Evolutionary conservation across 2,329 filamentous ascomycete species (phyloP).

Genomic region (Botrytis tulipae): DNA sequence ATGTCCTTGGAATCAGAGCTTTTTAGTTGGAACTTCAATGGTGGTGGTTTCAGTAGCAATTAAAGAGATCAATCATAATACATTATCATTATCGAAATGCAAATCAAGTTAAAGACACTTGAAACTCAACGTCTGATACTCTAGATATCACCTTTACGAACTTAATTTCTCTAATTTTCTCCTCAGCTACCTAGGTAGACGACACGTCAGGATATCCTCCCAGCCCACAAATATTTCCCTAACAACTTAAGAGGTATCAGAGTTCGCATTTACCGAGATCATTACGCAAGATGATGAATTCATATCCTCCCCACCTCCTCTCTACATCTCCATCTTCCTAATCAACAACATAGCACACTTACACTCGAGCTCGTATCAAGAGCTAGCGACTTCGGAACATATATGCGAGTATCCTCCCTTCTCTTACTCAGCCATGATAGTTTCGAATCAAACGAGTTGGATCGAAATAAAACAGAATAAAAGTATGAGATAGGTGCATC

Average conservation of each 20-base stretch:
- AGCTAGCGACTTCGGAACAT: background rate
- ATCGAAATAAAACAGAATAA: background rate
- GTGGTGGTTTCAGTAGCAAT: background rate
- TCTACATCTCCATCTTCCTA: background rate
- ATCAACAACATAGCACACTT: background rate
- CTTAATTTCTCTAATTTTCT: rapidly evolving
- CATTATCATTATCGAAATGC: rapidly evolving
- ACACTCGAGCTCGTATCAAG: background rate
- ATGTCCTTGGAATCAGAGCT: rapidly evolving
- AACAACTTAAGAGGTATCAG: background rate
- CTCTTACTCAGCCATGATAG: rapidly evolving
- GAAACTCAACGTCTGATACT: background rate
- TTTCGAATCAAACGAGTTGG: background rate
- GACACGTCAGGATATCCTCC: background rate
- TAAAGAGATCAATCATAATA: background rate
- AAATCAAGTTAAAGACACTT: background rate
- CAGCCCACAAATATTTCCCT: background rate
- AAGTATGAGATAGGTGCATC: background rate
- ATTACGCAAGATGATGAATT: background rate
- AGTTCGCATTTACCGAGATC: background rate
- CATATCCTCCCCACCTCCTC: background rate
- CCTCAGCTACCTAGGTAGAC: background rate
- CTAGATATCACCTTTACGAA: background rate
- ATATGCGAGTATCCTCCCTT: rapidly evolving
- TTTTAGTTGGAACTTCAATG: background rate